These are phyloP conservation scores for Ramaria rubella DNA, from an alignment of 768 basidiomycete genomes.

Conservation along the genomic window DNA sequence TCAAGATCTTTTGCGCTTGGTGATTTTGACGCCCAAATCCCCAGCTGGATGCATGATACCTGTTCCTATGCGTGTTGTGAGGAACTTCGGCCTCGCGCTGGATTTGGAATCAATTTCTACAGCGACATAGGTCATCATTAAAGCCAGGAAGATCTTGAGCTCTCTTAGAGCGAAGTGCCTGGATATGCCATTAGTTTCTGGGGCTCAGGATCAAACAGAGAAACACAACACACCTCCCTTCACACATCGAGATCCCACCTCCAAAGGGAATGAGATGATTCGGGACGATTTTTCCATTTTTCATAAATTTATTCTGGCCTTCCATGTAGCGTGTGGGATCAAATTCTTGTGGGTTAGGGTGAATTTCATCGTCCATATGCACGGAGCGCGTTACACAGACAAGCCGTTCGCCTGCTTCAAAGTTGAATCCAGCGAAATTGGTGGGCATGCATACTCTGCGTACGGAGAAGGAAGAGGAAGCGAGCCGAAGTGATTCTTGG, in stretches of 20 bases:
- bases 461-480: constrained; percentile 17
- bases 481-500: constrained; percentile 19
- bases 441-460: constrained; percentile 16
- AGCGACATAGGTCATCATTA: constrained; percentile 14
- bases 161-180: constrained; percentile 21
- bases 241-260: constrained; percentile 24
- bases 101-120: constrained; percentile 15
- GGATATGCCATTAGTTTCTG: neutral
- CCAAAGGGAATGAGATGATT: constrained; percentile 22
- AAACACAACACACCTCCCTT: constrained; percentile 17
- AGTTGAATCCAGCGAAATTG: constrained; percentile 13
- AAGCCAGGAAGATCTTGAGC: constrained; percentile 16
- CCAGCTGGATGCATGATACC: constrained; percentile 13
- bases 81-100: constrained; percentile 8
- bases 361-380: constrained; percentile 18
- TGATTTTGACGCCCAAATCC: neutral
- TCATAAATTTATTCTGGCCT: constrained; percentile 7
- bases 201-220: neutral
- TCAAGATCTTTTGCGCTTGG: no score
- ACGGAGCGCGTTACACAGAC: constrained; percentile 16
- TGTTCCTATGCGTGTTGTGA: constrained; percentile 10
- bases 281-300: constrained; percentile 14
- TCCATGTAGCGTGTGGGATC: constrained; percentile 13
- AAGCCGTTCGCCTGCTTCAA: constrained; percentile 16
- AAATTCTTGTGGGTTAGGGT: constrained; percentile 8